Evolutionary conservation across 441 rosid genomes (phyloP), one percentile per base, ranked within the genome.

Genomic region (Adansonia rubrostipa): DNA sequence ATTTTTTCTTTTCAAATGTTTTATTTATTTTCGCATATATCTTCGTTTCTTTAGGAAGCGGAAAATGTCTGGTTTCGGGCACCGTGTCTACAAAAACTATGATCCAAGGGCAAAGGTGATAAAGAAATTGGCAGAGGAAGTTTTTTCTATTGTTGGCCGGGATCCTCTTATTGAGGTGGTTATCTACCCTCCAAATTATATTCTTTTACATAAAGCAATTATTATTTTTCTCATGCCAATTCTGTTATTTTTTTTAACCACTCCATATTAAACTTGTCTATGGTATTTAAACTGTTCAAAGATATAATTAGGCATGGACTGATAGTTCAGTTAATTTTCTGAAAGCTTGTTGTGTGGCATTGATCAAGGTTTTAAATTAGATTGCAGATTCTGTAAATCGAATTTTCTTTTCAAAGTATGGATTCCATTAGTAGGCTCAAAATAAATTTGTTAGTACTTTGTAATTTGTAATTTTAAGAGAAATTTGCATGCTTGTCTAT

Each of bases 1-100:
- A 15, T 62, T 20, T 80, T 73, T 28, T 17, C n/a, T n/a, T n/a
- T 63, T 77, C n/a, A 50, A 45, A 56, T 4, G 44, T 71, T 51
- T 57, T 28, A 69, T 80, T 9, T 4, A 62, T 56, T 20, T 62
- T 65, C 8, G 5, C 44, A 64, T 64, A 56, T 53, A 5, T 47
- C 47, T 82, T 45, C 20, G 53, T 57, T 54, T 71, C 8, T 73
- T 10, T 71, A 96, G 99, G 87, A 96, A 93, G 87, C 88, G 93
- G 82, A 96, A 96, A 91, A 90, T 96, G 98, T 96, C 97, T 1
- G 99, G 99, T 74, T 96, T 96, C 86, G 99, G 99, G 61, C 99
- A 96, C 78, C 98, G 98, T 64, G 97, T 96, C 6, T 94, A 96
- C 91, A 96, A 94, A 85, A 96, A 92, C 90, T 96, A 96, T 71